A percentile compares a stretch with the other conserved stretches of the same genome.
These are phyloP conservation scores for Colletotrichum sp. DNA, from an alignment of 2,329 filamentous ascomycete species.

Conservation along the genomic window DNA sequence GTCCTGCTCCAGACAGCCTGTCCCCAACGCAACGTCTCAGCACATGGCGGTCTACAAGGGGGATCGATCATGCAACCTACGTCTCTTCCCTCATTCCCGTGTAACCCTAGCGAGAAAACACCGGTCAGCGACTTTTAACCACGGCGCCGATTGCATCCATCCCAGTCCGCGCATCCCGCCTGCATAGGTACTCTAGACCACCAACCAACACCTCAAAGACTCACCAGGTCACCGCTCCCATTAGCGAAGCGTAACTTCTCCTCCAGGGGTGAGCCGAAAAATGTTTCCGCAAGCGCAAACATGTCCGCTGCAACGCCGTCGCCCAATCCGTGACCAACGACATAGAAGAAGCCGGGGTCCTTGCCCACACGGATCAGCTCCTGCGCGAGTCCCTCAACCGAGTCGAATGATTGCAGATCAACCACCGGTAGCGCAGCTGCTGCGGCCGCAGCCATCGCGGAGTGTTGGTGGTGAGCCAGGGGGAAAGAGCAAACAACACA, in stretches of 20 bases:
- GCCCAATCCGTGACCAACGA: slow-evolving; percentile 16
- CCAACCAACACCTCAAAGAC: not conserved
- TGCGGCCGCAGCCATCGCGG: not conserved
- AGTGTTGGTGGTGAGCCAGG: not conserved
- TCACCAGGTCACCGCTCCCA: slow-evolving; percentile 21
- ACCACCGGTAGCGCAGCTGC: slow-evolving; percentile 11
- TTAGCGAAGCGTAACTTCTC: slow-evolving; percentile 4
- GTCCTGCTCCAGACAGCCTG: slow-evolving; percentile 19
- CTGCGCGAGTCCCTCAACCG: not conserved
- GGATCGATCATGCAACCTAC: not conserved
- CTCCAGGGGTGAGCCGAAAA: slow-evolving; percentile 3
- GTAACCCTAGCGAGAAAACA: slow-evolving; percentile 14
- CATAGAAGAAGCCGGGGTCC: slow-evolving; percentile 23
- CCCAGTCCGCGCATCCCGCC: not conserved
- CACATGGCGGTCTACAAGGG: not conserved
- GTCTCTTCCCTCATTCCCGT: slow-evolving; percentile 22
- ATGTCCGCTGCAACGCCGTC: slow-evolving; percentile 16
- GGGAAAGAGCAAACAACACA: not conserved
- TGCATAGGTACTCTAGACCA: not conserved
- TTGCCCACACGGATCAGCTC: slow-evolving; percentile 22
- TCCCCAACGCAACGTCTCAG: not conserved
- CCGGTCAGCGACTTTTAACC: not conserved
- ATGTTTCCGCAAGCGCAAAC: slow-evolving; percentile 11
- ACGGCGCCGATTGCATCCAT: not conserved
- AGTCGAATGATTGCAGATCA: slow-evolving; percentile 3